Evolutionary conservation across 768 basidiomycete genomes (phyloP).

Genomic region (Panaeolus papilionaceus): DNA sequence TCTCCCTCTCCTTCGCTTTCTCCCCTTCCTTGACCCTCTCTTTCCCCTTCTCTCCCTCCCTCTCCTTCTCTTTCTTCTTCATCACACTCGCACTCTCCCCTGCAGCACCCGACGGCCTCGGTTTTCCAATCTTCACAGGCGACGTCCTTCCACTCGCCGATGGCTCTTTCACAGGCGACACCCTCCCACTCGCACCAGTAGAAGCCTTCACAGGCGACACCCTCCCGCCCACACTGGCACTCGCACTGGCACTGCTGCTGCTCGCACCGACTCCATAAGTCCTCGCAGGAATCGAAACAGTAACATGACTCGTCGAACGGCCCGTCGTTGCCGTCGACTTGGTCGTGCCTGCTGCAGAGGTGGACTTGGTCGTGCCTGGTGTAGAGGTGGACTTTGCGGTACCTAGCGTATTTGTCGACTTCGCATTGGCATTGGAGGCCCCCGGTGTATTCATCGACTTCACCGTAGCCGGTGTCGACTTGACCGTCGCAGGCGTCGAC

Average conservation of each 20-base stretch:
- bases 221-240: not conserved
- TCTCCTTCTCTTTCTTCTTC: not conserved
- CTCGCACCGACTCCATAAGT: not conserved
- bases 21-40: not conserved
- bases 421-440: no score
- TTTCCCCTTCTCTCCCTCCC: not conserved
- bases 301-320: not conserved
- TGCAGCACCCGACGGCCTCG: not conserved
- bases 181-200: not conserved
- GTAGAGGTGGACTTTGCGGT: no score
- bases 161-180: not conserved
- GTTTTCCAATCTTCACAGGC: not conserved
- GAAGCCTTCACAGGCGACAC: not conserved
- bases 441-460: not conserved
- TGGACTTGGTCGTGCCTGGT: no score
- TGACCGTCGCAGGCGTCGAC: not conserved
- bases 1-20: not conserved
- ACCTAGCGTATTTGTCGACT: no score
- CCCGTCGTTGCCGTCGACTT: not conserved
- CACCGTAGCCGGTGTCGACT: not conserved
- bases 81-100: not conserved
- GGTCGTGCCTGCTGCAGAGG: no score
- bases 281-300: not conserved
- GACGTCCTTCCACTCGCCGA: not conserved
- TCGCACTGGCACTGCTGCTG: not conserved